Evolutionary conservation across 176 grass and related monocot species (phyloP).

Genomic region (Aegilops bicornis): DNA sequence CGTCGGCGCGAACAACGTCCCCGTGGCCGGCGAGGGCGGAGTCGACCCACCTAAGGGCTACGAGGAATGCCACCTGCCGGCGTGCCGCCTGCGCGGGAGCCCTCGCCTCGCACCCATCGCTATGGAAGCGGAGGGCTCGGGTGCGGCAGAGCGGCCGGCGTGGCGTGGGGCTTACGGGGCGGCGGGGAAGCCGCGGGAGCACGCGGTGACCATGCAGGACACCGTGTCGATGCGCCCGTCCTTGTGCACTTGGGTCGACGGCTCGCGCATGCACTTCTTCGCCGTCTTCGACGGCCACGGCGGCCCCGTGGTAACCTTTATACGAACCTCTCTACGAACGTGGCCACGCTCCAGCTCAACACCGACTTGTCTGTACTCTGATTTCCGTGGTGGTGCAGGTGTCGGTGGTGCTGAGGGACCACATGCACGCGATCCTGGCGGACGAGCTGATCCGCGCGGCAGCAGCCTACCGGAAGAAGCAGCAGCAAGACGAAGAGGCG

Average conservation of each 20-base stretch:
- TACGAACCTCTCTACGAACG: not conserved
- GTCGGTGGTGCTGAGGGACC: constrained; percentile 50
- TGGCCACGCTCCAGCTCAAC: no score
- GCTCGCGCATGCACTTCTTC: constrained; percentile 68
- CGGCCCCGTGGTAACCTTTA: constrained; percentile 47
- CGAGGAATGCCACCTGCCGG: no score
- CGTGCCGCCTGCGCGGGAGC: no score
- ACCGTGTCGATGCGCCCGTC: constrained; percentile 46
- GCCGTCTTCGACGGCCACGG: constrained; percentile 87
- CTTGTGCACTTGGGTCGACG: constrained; percentile 44
- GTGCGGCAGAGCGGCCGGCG: not conserved
- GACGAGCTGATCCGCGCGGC: constrained; percentile 43
- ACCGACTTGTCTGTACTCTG: no score
- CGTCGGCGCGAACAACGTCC: constrained; percentile 14
- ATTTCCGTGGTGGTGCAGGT: constrained; percentile 43
- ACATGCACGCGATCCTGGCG: constrained; percentile 63
- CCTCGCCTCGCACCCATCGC: no score
- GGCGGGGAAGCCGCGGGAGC: constrained; percentile 36
- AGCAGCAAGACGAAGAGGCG: not conserved
- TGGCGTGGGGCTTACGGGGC: constrained; percentile 54
- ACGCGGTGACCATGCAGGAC: constrained; percentile 58
- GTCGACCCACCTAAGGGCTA: not conserved
- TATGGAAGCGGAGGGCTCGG: no score
- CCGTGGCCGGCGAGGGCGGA: not conserved
- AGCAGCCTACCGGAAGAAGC: not conserved